A percentile compares a stretch with the other conserved stretches of the same genome.
These are phyloP conservation scores for Thelonectria rubi DNA, from an alignment of 2,329 filamentous ascomycete species.

Conservation along the genomic window DNA sequence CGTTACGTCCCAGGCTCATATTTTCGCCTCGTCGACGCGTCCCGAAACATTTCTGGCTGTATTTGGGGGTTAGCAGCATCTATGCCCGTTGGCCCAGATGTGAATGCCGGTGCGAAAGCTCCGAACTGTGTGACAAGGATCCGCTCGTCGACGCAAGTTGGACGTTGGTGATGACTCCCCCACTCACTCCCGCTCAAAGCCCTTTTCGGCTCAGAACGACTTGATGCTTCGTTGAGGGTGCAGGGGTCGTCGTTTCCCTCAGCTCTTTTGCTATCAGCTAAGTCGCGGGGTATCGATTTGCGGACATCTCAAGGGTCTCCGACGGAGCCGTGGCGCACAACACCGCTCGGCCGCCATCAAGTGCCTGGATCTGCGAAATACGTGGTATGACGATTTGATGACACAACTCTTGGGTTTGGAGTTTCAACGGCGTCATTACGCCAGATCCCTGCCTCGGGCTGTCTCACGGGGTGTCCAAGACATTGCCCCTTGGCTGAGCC, in stretches of 20 bases:
- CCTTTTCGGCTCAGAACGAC: background rate
- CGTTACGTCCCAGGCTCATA: conserved; percentile 22
- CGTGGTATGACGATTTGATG: conserved; percentile 22
- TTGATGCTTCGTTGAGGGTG: conserved; percentile 1
- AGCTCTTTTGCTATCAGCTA: background rate
- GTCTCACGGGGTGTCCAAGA: conserved; percentile 21
- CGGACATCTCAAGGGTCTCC: conserved; percentile 19
- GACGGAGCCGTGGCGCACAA: conserved; percentile 3
- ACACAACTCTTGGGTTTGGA: conserved; percentile 24
- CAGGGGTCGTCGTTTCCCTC: conserved; percentile 1
- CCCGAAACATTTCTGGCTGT: conserved; percentile 12
- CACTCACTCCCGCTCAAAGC: background rate
- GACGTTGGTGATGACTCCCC: background rate
- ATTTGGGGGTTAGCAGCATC: conserved; percentile 15
- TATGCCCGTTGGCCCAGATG: conserved; percentile 5
- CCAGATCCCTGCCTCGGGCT: conserved; percentile 9
- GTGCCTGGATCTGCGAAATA: background rate
- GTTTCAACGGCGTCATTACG: background rate
- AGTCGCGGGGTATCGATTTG: conserved; percentile 2
- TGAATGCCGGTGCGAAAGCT: conserved; percentile 32
- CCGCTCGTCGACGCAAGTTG: conserved; percentile 13
- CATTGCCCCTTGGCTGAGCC: conserved; percentile 8
- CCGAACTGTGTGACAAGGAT: conserved; percentile 29
- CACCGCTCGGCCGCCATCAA: background rate
- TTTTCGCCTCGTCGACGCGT: conserved; percentile 34